These are phyloP conservation scores for Fusarium albidum DNA, from an alignment of 2,329 filamentous ascomycete species.

Conservation along the genomic window DNA sequence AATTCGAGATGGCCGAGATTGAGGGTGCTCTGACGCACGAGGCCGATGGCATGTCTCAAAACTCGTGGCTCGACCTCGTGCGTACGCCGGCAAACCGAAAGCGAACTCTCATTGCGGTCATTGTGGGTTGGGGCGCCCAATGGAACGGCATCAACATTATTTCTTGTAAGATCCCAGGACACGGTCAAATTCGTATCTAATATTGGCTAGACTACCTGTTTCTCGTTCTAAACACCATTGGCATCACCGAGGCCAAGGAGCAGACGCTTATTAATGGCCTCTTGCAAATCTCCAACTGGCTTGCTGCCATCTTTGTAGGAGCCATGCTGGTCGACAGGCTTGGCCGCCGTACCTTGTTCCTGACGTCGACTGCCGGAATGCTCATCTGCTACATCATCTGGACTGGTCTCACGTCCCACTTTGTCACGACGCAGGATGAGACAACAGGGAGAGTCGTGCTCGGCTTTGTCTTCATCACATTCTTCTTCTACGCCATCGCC, in stretches of 20 bases:
- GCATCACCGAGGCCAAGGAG: constrained; percentile 48
- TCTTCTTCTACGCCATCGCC: constrained; percentile 47
- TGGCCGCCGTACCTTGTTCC: constrained; percentile 50
- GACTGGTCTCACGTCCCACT: constrained; percentile 40
- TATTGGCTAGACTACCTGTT: constrained; percentile 46
- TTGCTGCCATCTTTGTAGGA: constrained; percentile 47
- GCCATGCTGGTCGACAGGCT: constrained; percentile 50
- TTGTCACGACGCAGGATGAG: constrained; percentile 28
- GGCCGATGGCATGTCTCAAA: constrained; percentile 45
- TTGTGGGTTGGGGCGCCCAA: constrained; percentile 33
- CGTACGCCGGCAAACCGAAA: constrained; percentile 46
- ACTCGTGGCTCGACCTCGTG: constrained; percentile 49
- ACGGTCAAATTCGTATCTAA: neutral
- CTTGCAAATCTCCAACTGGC: constrained; percentile 49
- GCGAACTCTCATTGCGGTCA: constrained; percentile 31
- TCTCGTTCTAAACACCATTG: constrained; percentile 49
- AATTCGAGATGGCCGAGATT: constrained; percentile 53
- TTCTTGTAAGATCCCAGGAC: constrained; percentile 20
- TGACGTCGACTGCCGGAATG: constrained; percentile 48
- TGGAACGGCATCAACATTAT: constrained; percentile 33
- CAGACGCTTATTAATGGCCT: constrained; percentile 41
- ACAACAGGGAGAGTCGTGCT: constrained; percentile 43
- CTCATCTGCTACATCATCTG: constrained; percentile 46
- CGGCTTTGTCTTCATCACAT: constrained; percentile 51
- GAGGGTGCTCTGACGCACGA: constrained; percentile 43